Base-by-base conservation (phyloP, 331 rosid species). In the Acacia pycnantha region DNA sequence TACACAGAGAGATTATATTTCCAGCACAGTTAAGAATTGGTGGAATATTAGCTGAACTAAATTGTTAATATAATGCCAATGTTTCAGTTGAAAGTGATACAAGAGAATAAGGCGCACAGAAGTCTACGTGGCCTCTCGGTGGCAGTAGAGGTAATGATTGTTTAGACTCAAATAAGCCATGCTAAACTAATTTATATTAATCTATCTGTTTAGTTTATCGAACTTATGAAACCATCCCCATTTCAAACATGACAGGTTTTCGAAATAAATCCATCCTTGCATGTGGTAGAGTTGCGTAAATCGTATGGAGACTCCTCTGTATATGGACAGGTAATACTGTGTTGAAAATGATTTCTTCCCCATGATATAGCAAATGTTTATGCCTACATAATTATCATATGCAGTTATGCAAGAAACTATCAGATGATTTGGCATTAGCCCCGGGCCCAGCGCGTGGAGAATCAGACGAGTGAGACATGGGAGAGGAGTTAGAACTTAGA, bases 241-340 rank as follows among this genome's bases (percentile, higher is more conserved):
- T 19, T 70, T 76, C 35, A 41, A 77, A 79, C 83, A 16, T 78
- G 21, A 56, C 94, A 95, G 98, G 88, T 93, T 64, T 89, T 93
- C 47, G 96, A 93, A 92, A 91, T 95, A 64, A 87, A 92, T 83
- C 86, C 92, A 37, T 89, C 98, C 19, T 86, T 93, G 82, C 76
- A 83, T 53, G 97, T 93, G 11, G 98, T 93, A 19, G 99, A 95
- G 82, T 59, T 93, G 70, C 86, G 94, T 53, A 95, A 95, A 83
- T 83, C 95, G 11, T 86, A 84, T 68, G 99, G 99, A 84, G 98
- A 95, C 83, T 80, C 99, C 19, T 84, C 92, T 14, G 80, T 82
- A 21, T 95, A 95, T 78, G 88, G 94, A 89, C 88, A 93, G 92
- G 99, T 89, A 65, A 65, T 29, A 31, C 70, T 0, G 13, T 15